Evolutionary conservation across 208 protist species (phyloP).

Genomic region (Tritrichomonas foetus): DNA sequence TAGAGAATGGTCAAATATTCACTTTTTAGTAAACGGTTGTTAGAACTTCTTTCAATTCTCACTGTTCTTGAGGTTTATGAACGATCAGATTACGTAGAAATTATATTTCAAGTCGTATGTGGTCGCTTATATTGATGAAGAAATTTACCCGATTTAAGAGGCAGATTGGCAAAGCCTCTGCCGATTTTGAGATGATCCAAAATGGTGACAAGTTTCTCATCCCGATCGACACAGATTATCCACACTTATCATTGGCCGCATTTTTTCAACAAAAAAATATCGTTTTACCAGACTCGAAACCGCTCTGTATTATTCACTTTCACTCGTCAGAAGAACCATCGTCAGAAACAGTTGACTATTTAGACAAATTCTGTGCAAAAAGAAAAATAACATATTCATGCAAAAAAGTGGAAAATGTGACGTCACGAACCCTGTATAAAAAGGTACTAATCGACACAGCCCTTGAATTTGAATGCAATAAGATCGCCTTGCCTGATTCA

Average conservation of each 20-base stretch:
- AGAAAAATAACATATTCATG: background rate
- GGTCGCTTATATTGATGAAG: too few relatives aligned
- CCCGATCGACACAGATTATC: background rate
- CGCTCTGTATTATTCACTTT: background rate
- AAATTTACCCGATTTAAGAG: too few relatives aligned
- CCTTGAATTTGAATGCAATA: background rate
- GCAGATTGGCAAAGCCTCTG: too few relatives aligned
- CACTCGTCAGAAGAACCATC: background rate
- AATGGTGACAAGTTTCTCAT: background rate
- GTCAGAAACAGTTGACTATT: background rate
- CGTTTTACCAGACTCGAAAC: too few relatives aligned
- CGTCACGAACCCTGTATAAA: background rate
- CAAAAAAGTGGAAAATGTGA: background rate
- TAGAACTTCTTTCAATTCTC: too few relatives aligned
- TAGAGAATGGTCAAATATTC: too few relatives aligned
- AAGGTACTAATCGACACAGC: background rate
- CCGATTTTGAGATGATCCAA: background rate
- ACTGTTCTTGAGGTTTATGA: too few relatives aligned
- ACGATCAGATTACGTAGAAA: too few relatives aligned
- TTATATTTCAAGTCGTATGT: too few relatives aligned
- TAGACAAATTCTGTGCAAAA: background rate
- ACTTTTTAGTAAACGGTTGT: too few relatives aligned
- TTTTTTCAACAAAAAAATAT: background rate
- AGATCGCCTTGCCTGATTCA: background rate
- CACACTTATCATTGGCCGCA: background rate